phyloP scores from a whole-genome alignment of 345 rosid species.

The Combretum micranthum region DNA sequence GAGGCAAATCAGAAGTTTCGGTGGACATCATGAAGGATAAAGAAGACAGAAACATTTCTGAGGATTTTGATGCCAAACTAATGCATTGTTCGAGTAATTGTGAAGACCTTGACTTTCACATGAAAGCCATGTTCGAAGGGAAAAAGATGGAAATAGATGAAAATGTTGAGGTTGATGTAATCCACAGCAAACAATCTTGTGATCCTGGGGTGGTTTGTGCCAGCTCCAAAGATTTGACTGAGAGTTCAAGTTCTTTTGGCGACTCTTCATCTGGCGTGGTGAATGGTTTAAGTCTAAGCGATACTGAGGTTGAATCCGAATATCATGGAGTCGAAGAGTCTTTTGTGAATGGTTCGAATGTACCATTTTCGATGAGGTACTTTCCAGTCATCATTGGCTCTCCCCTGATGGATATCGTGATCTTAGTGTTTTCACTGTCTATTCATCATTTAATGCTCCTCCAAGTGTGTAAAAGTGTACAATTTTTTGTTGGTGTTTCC shows the following conservation, averaged over 20 bases:
- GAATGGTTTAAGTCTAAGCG: constrained; percentile 29
- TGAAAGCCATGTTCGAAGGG: constrained; percentile 18
- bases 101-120: constrained; percentile 27
- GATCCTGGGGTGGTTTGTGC: constrained; percentile 14
- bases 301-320: constrained; percentile 67
- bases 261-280: constrained; percentile 42
- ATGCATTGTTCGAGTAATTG: constrained; percentile 30
- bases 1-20: constrained; percentile 17
- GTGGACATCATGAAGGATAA: constrained; percentile 18
- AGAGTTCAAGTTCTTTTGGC: constrained; percentile 76
- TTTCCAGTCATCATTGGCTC: not conserved
- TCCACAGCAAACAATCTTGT: constrained; percentile 18
- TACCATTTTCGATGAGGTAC: constrained; percentile 40
- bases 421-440: no score
- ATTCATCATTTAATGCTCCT: no score
- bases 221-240: constrained; percentile 39
- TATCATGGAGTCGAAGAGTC: constrained; percentile 17
- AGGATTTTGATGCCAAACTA: constrained; percentile 21
- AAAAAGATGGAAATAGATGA: constrained; percentile 8
- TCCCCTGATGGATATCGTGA: no score
- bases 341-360: constrained; percentile 18
- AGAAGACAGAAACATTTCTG: constrained; percentile 17
- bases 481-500: no score
- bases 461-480: no score
- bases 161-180: constrained; percentile 53